phyloP scores from a whole-genome alignment of 2,329 filamentous ascomycete species.

The Aureobasidium pullulans region DNA sequence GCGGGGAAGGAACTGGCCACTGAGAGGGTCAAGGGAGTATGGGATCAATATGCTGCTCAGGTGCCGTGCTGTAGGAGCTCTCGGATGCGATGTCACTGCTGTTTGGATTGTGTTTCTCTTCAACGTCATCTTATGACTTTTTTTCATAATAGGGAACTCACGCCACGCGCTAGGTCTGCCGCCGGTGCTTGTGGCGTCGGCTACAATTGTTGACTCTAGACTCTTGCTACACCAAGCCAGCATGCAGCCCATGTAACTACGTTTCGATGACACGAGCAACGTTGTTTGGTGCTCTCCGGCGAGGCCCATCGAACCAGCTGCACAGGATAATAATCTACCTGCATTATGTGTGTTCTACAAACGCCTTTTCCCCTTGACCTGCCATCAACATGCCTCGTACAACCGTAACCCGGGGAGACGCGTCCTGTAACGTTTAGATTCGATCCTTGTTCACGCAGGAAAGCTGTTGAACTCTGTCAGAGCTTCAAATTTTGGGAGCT shows the following conservation, averaged over 20 bases:
- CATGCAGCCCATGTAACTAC: neutral
- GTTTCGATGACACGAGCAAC: neutral
- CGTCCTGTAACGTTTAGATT: neutral
- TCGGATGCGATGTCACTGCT: conserved; percentile 1
- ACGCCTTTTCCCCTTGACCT: neutral
- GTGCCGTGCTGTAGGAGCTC: neutral
- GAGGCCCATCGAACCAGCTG: neutral
- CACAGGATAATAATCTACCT: neutral
- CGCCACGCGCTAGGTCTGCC: conserved; percentile 3
- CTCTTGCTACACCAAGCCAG: neutral
- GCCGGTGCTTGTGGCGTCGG: neutral
- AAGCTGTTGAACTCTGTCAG: neutral
- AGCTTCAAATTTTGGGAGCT: conserved; percentile 4
- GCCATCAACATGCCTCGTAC: neutral
- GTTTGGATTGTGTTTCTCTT: neutral
- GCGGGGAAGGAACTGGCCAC: neutral
- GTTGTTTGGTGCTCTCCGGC: neutral
- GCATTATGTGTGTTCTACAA: neutral
- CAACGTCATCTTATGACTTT: conserved; percentile 8
- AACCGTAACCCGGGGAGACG: neutral
- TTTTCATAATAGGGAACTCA: neutral
- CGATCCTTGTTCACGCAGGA: neutral
- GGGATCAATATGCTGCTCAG: conserved; percentile 8
- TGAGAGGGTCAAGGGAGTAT: conserved; percentile 4
- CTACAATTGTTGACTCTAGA: neutral